Base-by-base conservation (phyloP, 129 eudicot genomes). In the Tagetes erecta region DNA sequence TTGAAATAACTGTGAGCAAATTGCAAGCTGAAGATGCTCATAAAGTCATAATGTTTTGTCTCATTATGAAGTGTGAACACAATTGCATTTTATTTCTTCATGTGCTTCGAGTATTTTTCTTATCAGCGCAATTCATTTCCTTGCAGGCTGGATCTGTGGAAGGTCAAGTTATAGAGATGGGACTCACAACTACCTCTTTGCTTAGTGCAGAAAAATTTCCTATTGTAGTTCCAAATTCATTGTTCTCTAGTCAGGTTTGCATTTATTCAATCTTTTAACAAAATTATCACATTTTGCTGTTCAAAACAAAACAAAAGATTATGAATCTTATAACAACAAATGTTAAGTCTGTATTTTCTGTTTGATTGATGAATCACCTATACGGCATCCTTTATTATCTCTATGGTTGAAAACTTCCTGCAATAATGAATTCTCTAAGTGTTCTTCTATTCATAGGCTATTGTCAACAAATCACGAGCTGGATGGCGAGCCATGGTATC, bases 131-230 rank as follows among this genome's bases (percentile, higher is more conserved):
- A 59, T 5, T 34, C 74, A 49, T 71, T 70, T 74, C 37, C 50
- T 78, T 84, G 70, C 86, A 93, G 98, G 98, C 98, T 70, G 98
- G 98, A 83, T 81, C 97, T 68, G 92, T 93, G 56, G 97, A 93
- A 83, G 98, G 98, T 73, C 91, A 88, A 87, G 98, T 93, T 79
- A 83, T 86, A 14, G 96, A 90, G 80, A 90, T 93, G 98, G 96
- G 97, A 49, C 95, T 93, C 51, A 90, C 96, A 40, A 88, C 92
- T 45, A 93, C 97, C 69, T 74, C 85, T 27, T 72, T 93, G 77
- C 77, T 90, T 79, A 88, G 89, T 86, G 86, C 92, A 11, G 98
- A 93, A 81, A 88, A 80, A 8, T 90, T 86, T 68, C 98, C 97
- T 38, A 90, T 86, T 34, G 76, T 88, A 35, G 98, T 93, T 70